These are phyloP conservation scores for Atkinsonella hypoxylon DNA, from an alignment of 2,329 filamentous ascomycete species.

Conservation along the genomic window DNA sequence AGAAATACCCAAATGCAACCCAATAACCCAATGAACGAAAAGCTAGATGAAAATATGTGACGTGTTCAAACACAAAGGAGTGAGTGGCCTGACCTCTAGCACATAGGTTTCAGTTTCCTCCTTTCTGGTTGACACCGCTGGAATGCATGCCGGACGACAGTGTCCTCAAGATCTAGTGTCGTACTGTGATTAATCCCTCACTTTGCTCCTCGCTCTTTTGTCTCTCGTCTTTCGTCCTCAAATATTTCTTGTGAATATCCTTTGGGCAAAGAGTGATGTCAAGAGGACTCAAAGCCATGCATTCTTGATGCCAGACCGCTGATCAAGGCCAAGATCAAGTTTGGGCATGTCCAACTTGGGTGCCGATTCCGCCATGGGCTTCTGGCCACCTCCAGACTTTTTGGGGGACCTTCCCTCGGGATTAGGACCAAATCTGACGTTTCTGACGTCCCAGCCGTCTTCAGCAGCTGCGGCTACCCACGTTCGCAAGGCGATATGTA, in stretches of 20 bases:
- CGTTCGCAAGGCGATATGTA: slow-evolving; percentile 78
- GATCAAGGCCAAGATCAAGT: slow-evolving; percentile 36
- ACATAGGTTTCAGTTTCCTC: neutral
- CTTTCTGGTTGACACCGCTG: neutral
- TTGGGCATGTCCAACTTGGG: slow-evolving; percentile 51
- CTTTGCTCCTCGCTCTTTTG: neutral
- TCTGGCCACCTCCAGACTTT: slow-evolving; percentile 21
- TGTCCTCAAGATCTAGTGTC: neutral
- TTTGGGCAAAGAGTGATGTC: neutral
- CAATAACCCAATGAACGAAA: neutral
- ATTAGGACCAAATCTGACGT: slow-evolving; percentile 62
- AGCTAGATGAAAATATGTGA: slow-evolving; percentile 1
- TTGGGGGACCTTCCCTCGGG: slow-evolving; percentile 20
- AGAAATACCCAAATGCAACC: neutral
- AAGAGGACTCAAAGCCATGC: slow-evolving; percentile 16
- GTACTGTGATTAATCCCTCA: neutral
- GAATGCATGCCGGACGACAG: neutral
- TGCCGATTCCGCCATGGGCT: slow-evolving; percentile 40
- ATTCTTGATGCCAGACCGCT: slow-evolving; percentile 18
- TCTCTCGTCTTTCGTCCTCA: neutral
- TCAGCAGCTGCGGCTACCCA: slow-evolving; percentile 83
- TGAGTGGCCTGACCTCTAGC: neutral
- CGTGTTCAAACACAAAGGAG: slow-evolving; percentile 5
- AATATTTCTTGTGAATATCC: neutral
- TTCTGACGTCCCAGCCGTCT: slow-evolving; percentile 76